These are phyloP conservation scores for Lactarius sp. DNA, from an alignment of 768 basidiomycete species.

Conservation along the genomic window DNA sequence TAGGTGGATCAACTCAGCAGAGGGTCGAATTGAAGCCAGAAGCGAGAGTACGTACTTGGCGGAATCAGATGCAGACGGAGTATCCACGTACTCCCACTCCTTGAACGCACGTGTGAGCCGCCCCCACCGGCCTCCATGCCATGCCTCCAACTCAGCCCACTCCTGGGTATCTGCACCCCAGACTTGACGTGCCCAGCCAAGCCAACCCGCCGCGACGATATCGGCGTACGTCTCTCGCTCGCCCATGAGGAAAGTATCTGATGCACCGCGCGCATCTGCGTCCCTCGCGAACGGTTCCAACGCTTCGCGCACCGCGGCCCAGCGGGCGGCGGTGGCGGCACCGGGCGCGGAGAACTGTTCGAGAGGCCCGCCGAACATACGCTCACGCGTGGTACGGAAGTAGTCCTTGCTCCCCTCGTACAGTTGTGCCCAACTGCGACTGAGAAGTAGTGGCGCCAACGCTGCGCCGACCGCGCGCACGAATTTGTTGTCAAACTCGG, in stretches of 20 bases:
- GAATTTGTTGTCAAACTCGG: constrained; percentile 28
- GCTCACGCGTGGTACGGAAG: constrained; percentile 38
- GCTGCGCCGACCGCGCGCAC: constrained; percentile 4
- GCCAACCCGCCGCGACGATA: constrained; percentile 34
- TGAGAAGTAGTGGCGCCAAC: constrained; percentile 14
- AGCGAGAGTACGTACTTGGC: not conserved
- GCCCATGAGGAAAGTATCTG: constrained; percentile 33
- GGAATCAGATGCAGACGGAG: not conserved
- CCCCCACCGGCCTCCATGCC: constrained; percentile 36
- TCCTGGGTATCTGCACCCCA: constrained; percentile 38
- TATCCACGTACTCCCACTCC: constrained; percentile 18
- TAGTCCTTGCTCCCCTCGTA: constrained; percentile 35
- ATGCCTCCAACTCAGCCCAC: constrained; percentile 39
- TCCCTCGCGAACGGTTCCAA: constrained; percentile 29
- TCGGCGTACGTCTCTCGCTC: constrained; percentile 39
- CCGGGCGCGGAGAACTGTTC: constrained; percentile 37
- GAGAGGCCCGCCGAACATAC: constrained; percentile 33
- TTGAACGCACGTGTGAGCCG: constrained; percentile 15
- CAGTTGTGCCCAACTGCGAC: constrained; percentile 27
- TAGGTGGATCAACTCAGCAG: not conserved
- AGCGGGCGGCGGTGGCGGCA: constrained; percentile 31
- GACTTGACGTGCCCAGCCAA: constrained; percentile 33
- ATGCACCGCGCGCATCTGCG: constrained; percentile 18
- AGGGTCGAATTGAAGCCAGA: not conserved
- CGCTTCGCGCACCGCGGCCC: constrained; percentile 36